phyloP scores from a whole-genome alignment of 805 yeast species.

The Ogataea haglerorum region DNA sequence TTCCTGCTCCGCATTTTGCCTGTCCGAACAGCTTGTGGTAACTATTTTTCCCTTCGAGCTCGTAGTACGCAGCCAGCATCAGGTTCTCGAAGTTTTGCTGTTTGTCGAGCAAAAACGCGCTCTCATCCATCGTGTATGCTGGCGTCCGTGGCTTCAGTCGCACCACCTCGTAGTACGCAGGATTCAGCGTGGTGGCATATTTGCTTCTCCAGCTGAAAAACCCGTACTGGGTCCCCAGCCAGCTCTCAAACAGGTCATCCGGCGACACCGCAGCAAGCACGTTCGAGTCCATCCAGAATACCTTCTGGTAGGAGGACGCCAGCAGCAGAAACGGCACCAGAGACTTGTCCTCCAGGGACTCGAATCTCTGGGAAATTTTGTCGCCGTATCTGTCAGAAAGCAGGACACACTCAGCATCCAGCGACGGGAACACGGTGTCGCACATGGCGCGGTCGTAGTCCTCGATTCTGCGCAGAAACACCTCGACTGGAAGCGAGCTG shows the following conservation, averaged over 20 bases:
- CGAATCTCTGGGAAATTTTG: constrained; percentile 12
- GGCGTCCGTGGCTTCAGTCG: constrained; percentile 15
- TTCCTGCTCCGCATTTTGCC: constrained; percentile 46
- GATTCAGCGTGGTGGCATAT: constrained; percentile 65
- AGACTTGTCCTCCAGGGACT: constrained; percentile 26
- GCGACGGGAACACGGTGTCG: constrained; percentile 33
- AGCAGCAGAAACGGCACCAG: constrained; percentile 38
- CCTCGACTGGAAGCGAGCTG: constrained; percentile 36
- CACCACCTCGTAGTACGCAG: constrained; percentile 44
- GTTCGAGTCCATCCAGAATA: constrained; percentile 42
- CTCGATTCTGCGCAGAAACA: constrained; percentile 33
- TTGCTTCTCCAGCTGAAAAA: constrained; percentile 69
- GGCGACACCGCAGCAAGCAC: constrained; percentile 38
- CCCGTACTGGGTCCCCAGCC: constrained; percentile 49
- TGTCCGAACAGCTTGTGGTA: constrained; percentile 35
- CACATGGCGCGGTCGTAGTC: constrained; percentile 39
- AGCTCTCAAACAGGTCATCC: constrained; percentile 28
- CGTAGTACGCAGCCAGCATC: constrained; percentile 45
- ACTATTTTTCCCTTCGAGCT: constrained; percentile 40
- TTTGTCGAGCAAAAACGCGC: constrained; percentile 45
- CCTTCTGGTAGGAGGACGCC: constrained; percentile 41
- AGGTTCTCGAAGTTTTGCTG: constrained; percentile 41
- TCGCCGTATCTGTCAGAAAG: constrained; percentile 34
- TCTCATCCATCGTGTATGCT: constrained; percentile 41
- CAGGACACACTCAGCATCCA: constrained; percentile 38